These are phyloP conservation scores for Calonectria fujianensis DNA, from an alignment of 2,329 filamentous ascomycete species.

Conservation along the genomic window DNA sequence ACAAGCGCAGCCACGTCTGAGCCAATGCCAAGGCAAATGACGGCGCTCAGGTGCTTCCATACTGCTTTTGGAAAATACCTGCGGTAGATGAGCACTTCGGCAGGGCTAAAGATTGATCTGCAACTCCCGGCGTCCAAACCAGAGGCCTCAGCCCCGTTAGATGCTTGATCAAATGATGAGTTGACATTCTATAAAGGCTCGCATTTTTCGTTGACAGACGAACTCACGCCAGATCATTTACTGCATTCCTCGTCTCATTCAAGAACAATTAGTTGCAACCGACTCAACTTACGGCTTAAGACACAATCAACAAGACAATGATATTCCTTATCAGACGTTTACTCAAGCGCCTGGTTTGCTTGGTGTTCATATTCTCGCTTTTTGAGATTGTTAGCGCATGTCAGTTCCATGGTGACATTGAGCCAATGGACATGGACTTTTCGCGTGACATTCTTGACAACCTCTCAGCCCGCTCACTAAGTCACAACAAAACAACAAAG, in stretches of 20 bases:
- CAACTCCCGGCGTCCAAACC: background rate
- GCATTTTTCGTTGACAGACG: too few species aligned
- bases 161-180: background rate
- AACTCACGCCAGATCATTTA: background rate
- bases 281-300: background rate
- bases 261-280: background rate
- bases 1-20: background rate
- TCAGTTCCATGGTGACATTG: slow-evolving; percentile 14
- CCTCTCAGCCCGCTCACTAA: background rate
- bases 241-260: background rate
- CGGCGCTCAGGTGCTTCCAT: background rate
- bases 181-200: background rate
- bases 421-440: slow-evolving; percentile 7
- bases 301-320: background rate
- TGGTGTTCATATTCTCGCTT: background rate
- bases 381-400: background rate
- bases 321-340: background rate
- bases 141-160: background rate
- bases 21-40: background rate
- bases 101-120: background rate
- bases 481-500: background rate
- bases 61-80: slow-evolving; percentile 17
- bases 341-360: background rate
- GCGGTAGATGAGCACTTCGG: slow-evolving; percentile 7
- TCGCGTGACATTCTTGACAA: slow-evolving; percentile 21